Evolutionary conservation across 176 grass and related monocot genomes (phyloP).

Genomic region (Aegilops longissima): DNA sequence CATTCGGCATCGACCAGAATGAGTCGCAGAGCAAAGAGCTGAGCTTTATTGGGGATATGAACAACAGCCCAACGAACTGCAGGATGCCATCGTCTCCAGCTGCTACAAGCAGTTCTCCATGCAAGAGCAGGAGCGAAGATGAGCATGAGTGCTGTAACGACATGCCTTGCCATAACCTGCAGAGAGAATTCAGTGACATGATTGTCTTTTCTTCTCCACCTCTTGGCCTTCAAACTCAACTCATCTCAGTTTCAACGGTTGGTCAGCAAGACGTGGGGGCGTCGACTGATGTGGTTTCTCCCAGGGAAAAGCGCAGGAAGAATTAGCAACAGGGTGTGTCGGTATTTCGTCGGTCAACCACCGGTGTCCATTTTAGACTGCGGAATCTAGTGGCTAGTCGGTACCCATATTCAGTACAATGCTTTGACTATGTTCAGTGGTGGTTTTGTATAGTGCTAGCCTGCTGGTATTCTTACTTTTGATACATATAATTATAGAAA

Average conservation of each 20-base stretch:
- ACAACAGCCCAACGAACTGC: slow-evolving; percentile 26
- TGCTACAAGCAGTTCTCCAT: slow-evolving; percentile 18
- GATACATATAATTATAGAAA: not conserved
- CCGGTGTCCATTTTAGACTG: slow-evolving; percentile 4
- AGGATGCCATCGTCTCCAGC: slow-evolving; percentile 10
- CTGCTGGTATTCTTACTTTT: not conserved
- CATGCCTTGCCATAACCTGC: slow-evolving; percentile 30
- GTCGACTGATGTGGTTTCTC: slow-evolving; percentile 28
- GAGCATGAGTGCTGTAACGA: slow-evolving; percentile 15
- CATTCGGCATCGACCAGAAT: slow-evolving; percentile 43
- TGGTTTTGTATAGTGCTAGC: slow-evolving; percentile 29
- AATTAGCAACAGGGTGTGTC: slow-evolving; percentile 3
- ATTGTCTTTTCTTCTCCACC: slow-evolving; percentile 15
- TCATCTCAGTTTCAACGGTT: slow-evolving; percentile 28
- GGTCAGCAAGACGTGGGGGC: slow-evolving; percentile 34
- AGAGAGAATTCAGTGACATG: slow-evolving; percentile 13
- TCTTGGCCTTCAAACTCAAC: not conserved
- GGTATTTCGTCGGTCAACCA: not conserved
- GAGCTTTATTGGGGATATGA: slow-evolving; percentile 10
- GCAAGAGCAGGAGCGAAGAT: slow-evolving; percentile 25
- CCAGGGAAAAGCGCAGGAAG: slow-evolving; percentile 59
- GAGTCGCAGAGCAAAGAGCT: slow-evolving; percentile 33
- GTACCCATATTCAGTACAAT: not conserved
- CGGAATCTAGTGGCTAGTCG: not conserved
- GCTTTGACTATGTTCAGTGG: not conserved